Conservation (phyloP, 345 rosid genomes). For the Camelina hispida region DNA sequence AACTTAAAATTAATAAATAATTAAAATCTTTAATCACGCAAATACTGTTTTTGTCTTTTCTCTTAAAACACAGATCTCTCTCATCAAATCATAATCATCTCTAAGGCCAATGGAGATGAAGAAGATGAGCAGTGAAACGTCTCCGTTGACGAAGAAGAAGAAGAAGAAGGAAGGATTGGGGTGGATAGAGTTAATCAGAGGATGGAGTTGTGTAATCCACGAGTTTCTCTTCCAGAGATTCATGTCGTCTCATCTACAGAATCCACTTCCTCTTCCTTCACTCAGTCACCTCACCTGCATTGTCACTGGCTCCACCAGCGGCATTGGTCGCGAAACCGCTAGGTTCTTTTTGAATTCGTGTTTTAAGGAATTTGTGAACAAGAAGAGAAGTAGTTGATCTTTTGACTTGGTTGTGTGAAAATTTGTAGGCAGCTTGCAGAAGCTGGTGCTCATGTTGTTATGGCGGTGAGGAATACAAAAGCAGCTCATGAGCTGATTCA, state of each 20-base stretch:
- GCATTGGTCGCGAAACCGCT: constrained; percentile 85
- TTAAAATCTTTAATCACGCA: background rate
- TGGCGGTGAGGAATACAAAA: constrained; percentile 87
- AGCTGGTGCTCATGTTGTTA: constrained; percentile 91
- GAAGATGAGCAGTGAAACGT: constrained; percentile 25
- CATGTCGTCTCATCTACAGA: constrained; percentile 67
- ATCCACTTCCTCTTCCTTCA: constrained; percentile 82
- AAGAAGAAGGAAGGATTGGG: constrained; percentile 70
- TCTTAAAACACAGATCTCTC: constrained; percentile 18
- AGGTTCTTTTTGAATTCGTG: constrained; percentile 42
- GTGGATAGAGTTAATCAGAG: constrained; percentile 82
- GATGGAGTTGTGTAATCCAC: constrained; percentile 63
- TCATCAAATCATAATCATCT: constrained; percentile 4
- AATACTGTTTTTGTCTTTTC: constrained; percentile 25
- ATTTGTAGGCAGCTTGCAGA: constrained; percentile 76
- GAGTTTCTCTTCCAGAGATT: constrained; percentile 82
- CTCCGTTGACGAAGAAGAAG: constrained; percentile 18
- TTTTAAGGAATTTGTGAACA: background rate
- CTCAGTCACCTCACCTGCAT: constrained; percentile 68
- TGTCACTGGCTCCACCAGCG: constrained; percentile 94
- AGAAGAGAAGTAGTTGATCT: background rate
- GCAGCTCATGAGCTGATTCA: constrained; percentile 72
- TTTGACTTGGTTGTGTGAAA: background rate
- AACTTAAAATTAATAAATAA: background rate
- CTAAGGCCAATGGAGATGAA: background rate